Evolutionary conservation across 768 basidiomycete species (phyloP), one percentile per base, ranked within the genome.

Genomic region (Lenzites betulinus): DNA sequence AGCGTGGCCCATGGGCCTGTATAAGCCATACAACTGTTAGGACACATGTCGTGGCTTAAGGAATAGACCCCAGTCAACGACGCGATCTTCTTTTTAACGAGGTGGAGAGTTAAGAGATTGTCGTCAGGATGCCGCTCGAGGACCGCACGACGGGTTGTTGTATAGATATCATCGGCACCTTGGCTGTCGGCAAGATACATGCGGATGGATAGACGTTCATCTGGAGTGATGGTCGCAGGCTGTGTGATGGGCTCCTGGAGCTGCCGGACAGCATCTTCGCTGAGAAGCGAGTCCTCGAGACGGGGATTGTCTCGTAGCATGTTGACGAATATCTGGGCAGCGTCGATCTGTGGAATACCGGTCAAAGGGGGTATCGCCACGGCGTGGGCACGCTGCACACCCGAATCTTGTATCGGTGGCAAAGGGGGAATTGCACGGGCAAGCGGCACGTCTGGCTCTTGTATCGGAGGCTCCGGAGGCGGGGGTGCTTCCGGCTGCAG

Each of bases 41-140:
- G 64, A 43, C 80, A 83, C 78, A 82, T 82, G 57, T 81, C 72
- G 8, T 73, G 51, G 0, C 48, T 7, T 6, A 46, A 7, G 8
- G 44, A n/a, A 25, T 25, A 15, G 44, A 83, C 66, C 0, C 81
- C 76, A 28, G 52, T 60, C 20, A 54, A 9, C 23, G 54, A 44
- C 2, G 39, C 47, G 25, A 60, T 38, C 48, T 26, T 51, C 49
- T 33, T 51, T 18, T 51, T 51, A 11, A 38, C 49, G 28, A 38
- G 30, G 36, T 51, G 49, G 13, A 33, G 36, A 7, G 49, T 30
- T 8, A 51, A 28, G 7, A 51, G 9, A 7, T 33, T 28, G 28
- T 33, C 30, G 30, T 51, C 49, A 8, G 49, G 49, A 22, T 46
- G 44, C 3, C 44, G 44, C 25, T 46, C 44, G 23, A 46, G 44